phyloP scores from a whole-genome alignment of 2,329 filamentous ascomycete species.

The Xylaria sp. region DNA sequence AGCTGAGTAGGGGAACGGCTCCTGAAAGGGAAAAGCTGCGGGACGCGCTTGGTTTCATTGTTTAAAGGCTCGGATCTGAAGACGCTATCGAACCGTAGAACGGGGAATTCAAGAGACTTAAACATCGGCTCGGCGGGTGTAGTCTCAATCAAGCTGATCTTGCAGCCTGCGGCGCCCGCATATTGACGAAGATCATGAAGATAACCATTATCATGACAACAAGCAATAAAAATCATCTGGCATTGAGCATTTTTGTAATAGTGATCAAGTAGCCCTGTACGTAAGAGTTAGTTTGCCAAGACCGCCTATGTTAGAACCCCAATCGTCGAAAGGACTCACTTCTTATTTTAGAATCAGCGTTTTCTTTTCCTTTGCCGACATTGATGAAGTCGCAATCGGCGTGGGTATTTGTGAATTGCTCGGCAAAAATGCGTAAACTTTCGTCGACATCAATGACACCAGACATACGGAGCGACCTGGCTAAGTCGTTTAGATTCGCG shows the following conservation, averaged over 20 bases:
- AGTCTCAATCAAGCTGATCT: slow-evolving; percentile 41
- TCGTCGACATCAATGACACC: slow-evolving; percentile 42
- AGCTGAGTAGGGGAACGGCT: slow-evolving; percentile 31
- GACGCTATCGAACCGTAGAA: slow-evolving; percentile 41
- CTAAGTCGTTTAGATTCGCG: slow-evolving; percentile 44
- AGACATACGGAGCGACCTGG: slow-evolving; percentile 42
- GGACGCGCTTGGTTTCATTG: slow-evolving; percentile 40
- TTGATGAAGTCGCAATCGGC: slow-evolving; percentile 45
- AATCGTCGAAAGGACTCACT: slow-evolving; percentile 29
- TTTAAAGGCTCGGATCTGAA: slow-evolving; percentile 40
- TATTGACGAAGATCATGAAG: slow-evolving; percentile 44
- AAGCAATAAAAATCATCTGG: slow-evolving; percentile 43
- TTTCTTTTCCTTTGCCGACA: slow-evolving; percentile 45
- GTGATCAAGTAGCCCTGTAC: slow-evolving; percentile 42
- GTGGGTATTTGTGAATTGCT: slow-evolving; percentile 43
- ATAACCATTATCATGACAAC: slow-evolving; percentile 46
- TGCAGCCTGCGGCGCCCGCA: slow-evolving; percentile 35
- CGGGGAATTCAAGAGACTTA: slow-evolving; percentile 40
- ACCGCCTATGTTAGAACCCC: not conserved
- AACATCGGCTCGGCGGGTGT: slow-evolving; percentile 43
- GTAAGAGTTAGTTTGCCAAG: slow-evolving; percentile 17
- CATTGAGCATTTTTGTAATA: slow-evolving; percentile 44
- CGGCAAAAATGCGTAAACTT: slow-evolving; percentile 42
- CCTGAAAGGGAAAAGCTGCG: slow-evolving; percentile 28
- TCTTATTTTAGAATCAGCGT: slow-evolving; percentile 43